Conservation (phyloP, 306 rosid species). For the Mimosa pudica region DNA sequence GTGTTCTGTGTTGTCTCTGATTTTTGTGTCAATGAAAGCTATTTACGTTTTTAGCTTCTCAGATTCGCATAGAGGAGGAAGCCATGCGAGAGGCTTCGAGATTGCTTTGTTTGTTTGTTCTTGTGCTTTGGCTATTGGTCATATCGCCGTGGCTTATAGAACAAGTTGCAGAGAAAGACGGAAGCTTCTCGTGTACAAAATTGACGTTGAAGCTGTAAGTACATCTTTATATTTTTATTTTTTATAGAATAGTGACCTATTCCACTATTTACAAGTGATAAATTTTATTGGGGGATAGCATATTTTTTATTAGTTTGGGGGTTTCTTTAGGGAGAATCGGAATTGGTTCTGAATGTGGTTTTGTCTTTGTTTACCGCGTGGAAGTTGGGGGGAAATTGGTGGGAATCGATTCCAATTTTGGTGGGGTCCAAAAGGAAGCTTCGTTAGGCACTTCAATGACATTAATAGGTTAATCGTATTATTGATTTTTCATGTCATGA, state of each 20-base stretch:
- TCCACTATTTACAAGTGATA: not conserved
- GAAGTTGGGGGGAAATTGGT: not conserved
- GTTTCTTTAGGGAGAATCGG: not conserved
- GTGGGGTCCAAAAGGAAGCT: conserved; percentile 20
- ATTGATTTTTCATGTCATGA: not conserved
- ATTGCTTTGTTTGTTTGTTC: conserved; percentile 62
- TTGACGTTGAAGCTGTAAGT: conserved; percentile 82
- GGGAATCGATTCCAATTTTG: not conserved
- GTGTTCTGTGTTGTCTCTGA: conserved; percentile 55
- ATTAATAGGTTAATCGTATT: not conserved
- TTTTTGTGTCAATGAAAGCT: conserved; percentile 65
- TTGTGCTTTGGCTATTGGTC: conserved; percentile 58
- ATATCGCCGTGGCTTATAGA: conserved; percentile 63
- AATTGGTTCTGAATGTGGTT: not conserved
- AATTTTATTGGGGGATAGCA: not conserved
- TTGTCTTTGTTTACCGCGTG: not conserved
- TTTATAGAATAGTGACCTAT: too few species aligned
- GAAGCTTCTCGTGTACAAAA: conserved; percentile 71
- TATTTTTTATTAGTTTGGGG: not conserved
- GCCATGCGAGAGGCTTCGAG: conserved; percentile 43
- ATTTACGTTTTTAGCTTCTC: conserved; percentile 47
- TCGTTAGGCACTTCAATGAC: conserved; percentile 19
- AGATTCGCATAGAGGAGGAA: conserved; percentile 34
- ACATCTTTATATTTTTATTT: not conserved
- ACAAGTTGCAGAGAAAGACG: conserved; percentile 79